Evolutionary conservation across 2,329 filamentous ascomycete species (phyloP).

Genomic region (Paecilomyces sp.): DNA sequence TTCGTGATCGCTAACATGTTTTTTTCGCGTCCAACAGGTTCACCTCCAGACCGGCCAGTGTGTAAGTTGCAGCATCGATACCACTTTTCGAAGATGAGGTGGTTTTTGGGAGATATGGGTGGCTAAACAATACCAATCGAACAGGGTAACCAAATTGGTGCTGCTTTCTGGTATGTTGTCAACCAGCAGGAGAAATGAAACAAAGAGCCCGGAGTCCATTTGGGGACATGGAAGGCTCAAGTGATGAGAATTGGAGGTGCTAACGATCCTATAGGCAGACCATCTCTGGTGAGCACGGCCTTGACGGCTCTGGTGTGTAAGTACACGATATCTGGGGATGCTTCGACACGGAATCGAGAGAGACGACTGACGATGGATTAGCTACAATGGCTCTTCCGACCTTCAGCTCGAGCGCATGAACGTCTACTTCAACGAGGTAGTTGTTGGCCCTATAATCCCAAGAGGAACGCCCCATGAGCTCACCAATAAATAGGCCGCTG

Average conservation of each 20-base stretch:
- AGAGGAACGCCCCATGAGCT: not conserved
- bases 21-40: conserved; percentile 60
- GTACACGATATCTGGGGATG: conserved; percentile 31
- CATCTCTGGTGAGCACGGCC: conserved; percentile 87
- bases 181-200: not conserved
- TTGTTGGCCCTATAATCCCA: not conserved
- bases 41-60: conserved; percentile 99
- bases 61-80: conserved; percentile 52
- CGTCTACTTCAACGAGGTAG: conserved; percentile 94
- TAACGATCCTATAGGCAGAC: conserved; percentile 57
- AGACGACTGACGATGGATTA: conserved; percentile 33
- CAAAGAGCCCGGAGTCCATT: not conserved
- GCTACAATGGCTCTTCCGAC: conserved; percentile 96
- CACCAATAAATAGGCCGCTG: conserved; percentile 59
- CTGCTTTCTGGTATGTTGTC: conserved; percentile 83
- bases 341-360: conserved; percentile 6
- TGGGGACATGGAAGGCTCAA: not conserved
- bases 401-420: conserved; percentile 99
- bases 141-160: conserved; percentile 99
- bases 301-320: conserved; percentile 94
- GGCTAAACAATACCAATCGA: conserved; percentile 19
- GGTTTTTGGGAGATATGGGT: conserved; percentile 9
- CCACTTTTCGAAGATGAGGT: conserved; percentile 1
- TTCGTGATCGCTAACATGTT: conserved; percentile 19
- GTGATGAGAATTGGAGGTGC: conserved; percentile 11